Conservation (phyloP, 164 flowering plant species). For the Paratinospora sagittata region DNA sequence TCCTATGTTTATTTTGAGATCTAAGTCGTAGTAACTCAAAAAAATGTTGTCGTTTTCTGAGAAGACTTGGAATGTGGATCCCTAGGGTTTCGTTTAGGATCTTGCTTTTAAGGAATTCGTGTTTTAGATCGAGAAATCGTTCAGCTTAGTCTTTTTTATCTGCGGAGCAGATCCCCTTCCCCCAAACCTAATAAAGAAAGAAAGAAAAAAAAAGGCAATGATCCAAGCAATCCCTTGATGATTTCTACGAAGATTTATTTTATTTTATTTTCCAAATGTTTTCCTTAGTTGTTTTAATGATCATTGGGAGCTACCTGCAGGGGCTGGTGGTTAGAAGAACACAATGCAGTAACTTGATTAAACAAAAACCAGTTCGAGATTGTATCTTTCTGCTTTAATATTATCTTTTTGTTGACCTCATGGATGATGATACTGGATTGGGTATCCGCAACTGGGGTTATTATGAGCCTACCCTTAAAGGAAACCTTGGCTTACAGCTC, state of each 20-base stretch:
- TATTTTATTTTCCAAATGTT: background rate
- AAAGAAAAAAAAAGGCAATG: background rate
- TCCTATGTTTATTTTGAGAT: conserved; percentile 1
- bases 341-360: conserved; percentile 9
- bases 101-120: background rate
- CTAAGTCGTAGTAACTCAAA: background rate
- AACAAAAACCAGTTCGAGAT: conserved; percentile 3
- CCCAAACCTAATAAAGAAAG: background rate
- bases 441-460: conserved; percentile 75
- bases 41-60: background rate
- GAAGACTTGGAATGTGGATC: background rate
- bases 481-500: conserved; percentile 65
- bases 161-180: no score
- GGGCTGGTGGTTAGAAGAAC: background rate
- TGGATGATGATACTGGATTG: conserved; percentile 68
- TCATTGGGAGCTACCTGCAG: background rate
- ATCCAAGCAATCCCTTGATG: background rate
- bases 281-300: background rate
- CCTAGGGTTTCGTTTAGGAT: conserved; percentile 3
- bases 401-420: conserved; percentile 6
- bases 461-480: conserved; percentile 55
- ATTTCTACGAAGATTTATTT: background rate
- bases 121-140: background rate
- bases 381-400: background rate
- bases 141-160: background rate